phyloP scores from a whole-genome alignment of 73 alveolate genomes.

The Paramecium caudatum region DNA sequence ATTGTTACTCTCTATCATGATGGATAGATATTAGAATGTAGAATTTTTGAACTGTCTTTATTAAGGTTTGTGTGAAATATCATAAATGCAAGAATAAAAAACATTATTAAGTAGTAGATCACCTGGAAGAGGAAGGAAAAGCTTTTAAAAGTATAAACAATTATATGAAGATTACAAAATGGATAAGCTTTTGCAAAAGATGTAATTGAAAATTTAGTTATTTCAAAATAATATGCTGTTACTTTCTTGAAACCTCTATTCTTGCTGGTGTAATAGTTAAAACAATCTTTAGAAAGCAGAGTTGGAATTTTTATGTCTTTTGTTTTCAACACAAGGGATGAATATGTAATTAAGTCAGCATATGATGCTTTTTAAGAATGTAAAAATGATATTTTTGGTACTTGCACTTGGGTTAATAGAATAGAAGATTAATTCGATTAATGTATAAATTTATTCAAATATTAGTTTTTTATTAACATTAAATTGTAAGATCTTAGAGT shows the following conservation, averaged over 20 bases:
- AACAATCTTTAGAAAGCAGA: constrained; percentile 20
- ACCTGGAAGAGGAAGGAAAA: constrained; percentile 52
- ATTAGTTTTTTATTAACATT: constrained; percentile 13
- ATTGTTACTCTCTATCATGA: constrained; percentile 24
- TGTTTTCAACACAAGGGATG: not conserved
- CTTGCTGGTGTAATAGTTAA: not conserved
- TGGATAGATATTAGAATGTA: constrained; percentile 37
- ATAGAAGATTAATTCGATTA: constrained; percentile 45
- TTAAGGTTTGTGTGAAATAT: constrained; percentile 20
- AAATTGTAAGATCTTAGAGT: not conserved
- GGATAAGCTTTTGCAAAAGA: constrained; percentile 1
- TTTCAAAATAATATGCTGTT: constrained; percentile 3
- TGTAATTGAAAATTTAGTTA: constrained; percentile 24
- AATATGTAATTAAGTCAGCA: not conserved
- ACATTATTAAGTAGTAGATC: constrained; percentile 7
- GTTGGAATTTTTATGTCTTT: not conserved
- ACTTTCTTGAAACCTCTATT: not conserved
- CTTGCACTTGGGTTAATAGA: constrained; percentile 42
- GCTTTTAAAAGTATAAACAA: constrained; percentile 5
- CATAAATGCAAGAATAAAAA: constrained; percentile 5
- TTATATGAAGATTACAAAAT: not conserved
- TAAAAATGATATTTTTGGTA: constrained; percentile 26
- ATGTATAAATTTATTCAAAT: not conserved
- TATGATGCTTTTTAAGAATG: constrained; percentile 42
- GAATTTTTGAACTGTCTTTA: constrained; percentile 41